Base-by-base conservation (phyloP, 164 flowering plant genomes). In the Berberis thunbergii region DNA sequence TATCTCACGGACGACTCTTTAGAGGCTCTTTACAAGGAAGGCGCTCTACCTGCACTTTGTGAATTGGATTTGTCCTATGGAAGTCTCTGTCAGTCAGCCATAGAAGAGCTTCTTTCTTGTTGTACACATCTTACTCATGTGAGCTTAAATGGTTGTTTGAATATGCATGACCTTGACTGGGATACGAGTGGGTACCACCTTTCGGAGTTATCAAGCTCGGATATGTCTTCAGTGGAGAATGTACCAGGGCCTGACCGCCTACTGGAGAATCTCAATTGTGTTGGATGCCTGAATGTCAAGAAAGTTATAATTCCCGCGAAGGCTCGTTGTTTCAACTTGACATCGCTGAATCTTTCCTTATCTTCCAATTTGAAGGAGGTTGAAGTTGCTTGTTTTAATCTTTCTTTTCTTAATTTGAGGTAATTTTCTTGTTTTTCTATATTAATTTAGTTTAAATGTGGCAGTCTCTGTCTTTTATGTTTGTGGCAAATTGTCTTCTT, bases 131-230 rank as follows among this genome's bases (percentile, higher is more conserved):
- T 94, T 39, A 90, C 95, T 59, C 98, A 87, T 68, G 79, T 94
- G 71, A 94, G 94, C 77, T 77, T 94, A 75, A 90, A 88, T 75
- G 97, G 98, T 42, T 94, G 95, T 67, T 74, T 66, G 12, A 88
- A 88, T 68, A 86, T 94, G 98, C 95, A 91, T 67, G 98, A 94
- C 65, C 84, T 94, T n/a, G 76, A 90, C 66, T 94, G 98, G 98
- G 81, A 79, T 62, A 70, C 67, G 48, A 64, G 67, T 61, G 59
- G 65, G 42, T 72, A 60, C 41, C 75, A 52, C 12, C 64, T 62
- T 60, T 65, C 73, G 63, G 78, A 78, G 62, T 64, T 26, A 26
- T 26, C 73, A 4, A 59, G 60, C 49, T 61, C 65, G 76, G 67
- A 11, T 10, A 11, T 58, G n/a, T 57, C 66, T 58, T 68, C 77